Evolutionary conservation across 2,329 filamentous ascomycete species (phyloP), one percentile per base, ranked within the genome.

Genomic region (Neofusicoccum sp.): DNA sequence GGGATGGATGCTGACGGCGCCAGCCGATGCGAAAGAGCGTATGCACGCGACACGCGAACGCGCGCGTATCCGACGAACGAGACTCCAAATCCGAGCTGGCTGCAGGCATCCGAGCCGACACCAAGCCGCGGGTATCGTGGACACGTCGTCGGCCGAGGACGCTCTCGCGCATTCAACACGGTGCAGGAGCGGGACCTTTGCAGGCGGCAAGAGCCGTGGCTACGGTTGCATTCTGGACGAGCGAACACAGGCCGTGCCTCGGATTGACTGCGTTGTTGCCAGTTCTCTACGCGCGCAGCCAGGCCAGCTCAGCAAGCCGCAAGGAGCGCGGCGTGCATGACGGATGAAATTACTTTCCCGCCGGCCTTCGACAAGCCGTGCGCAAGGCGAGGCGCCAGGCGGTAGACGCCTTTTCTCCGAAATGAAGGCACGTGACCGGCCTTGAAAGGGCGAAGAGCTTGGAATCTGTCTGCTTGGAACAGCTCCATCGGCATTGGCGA

Each of bases 11-110:
- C 41, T 58, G 8, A 44, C 52, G 52, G 37, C 29, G 22, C 22
- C 22, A 22, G 22, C 22, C 22, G 22, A 22, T 22, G 22, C 22
- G 22, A 22, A 44, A 9, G 11, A n/a, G 31, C 9, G 9, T 31
- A n/a, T 16, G 29, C 14, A 34, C 36, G 31, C 39, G 29, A 58
- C 54, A 58, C 54, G 12, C 7, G 54, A 58, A 29, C n/a, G 22
- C 22, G 54, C 54, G 54, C 54, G 39, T 58, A 36, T 58, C 54
- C 41, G 37, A 43, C 50, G 36, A 56, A 56, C 50, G 50, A 43
- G 50, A 41, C 4, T 41, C 54, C 54, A 58, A 41, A 36, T 6
- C 22, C 29, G 22, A 9, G 29, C n/a, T 6, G 39, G 14, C 54
- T 58, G 54, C 54, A 44, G 36, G 28, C 41, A 36, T 34, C n/a